Evolutionary conservation across 192 early-diverging fungal species (phyloP), one percentile per base, ranked within the genome.

Genomic region (Gryganskiella cystojenkinii): DNA sequence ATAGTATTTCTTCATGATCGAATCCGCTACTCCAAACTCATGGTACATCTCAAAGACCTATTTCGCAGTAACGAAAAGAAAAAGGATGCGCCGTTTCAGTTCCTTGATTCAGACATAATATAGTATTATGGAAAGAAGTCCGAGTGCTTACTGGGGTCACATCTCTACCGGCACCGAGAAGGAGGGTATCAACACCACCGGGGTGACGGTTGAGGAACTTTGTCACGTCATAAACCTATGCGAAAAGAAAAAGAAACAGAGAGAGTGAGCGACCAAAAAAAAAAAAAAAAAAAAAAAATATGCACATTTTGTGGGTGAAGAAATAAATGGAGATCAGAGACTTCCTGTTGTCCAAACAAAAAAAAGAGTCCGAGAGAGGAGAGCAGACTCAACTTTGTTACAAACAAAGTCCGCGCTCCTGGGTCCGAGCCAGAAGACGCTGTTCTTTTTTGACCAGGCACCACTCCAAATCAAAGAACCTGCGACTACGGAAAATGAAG

Each of bases 221-320:
- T 19, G 85, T 86, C 11, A 86, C 72, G 64, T 86, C 85, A 34
- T 84, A 86, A 4, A 86, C 82, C 74, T 78, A 64, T n/a, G 24
- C 22, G 19, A 14, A 31, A 20, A 25, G 13, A 59, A 24, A 53
- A n/a, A 22, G 17, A 20, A 34, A 45, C 20, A 22, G 30, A 15
- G 8, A 14, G 4, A 25, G 10, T 15, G 24, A 27, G 44, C 17
- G 27, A 4, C 7, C 20, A 53, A 10, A 27, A 40, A 31, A 31
- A 25, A 19, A 3, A 14, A 14, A 9, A 54, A 19, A 54, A 33
- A 17, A 31, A 1, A 15, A 3, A 11, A 54, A 31, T n/a, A 3
- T 15, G 52, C 4, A 54, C 25, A 33, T 17, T 31, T 30, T 30
- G 55, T 22, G 19, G 17, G n/a, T 35, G 35, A 56, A 35, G 55